Evolutionary conservation across 2,329 filamentous ascomycete genomes (phyloP), one percentile per base, ranked within the genome.

Genomic region (Xylariaceae sp.): DNA sequence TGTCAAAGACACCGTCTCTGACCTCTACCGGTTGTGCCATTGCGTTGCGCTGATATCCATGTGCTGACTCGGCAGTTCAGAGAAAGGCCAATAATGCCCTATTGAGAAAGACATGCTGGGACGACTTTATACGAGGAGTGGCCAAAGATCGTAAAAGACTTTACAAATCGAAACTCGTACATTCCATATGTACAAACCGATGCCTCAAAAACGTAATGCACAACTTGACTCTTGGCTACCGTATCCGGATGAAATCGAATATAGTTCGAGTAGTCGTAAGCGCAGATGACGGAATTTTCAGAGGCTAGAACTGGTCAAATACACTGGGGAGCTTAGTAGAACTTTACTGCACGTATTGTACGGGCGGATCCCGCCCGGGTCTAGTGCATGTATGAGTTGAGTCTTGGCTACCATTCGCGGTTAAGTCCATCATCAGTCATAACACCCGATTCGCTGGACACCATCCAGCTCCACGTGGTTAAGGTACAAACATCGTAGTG

Each of bases 321-420:
- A 37, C 9, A 10, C 6, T 37, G 32, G 32, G 14, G 32, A 37
- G 14, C 14, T 16, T 12, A 7, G 14, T 12, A 37, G 32, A 37
- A 37, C 32, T 7, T 7, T 37, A 29, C 10, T 10, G 10, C 26
- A 6, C 6, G 26, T 10, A 10, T 29, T 5, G 26, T 5, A 29
- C 26, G 26, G n/a, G 23, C 23, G 32, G 32, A 37, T 37, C 32
- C 32, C 5, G 32, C 32, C 12, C 14, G 32, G 32, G 12, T 37
- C 32, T 16, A 16, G 14, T 37, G 32, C 14, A 65, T 67, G 66
- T 61, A 67, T 29, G 9, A 60, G 43, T 52, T 67, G 66, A 41
- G 51, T 61, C 65, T 69, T 67, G 66, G 66, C 65, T 66, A 56
- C 66, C 55, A 2, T 14, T 62, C 66, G 3, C n/a, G 60, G 66